Evolutionary conservation across 495 filamentous ascomycete genomes (phyloP), one percentile per base, ranked within the genome.

Genomic region (Amphirosellinia nigrospora): DNA sequence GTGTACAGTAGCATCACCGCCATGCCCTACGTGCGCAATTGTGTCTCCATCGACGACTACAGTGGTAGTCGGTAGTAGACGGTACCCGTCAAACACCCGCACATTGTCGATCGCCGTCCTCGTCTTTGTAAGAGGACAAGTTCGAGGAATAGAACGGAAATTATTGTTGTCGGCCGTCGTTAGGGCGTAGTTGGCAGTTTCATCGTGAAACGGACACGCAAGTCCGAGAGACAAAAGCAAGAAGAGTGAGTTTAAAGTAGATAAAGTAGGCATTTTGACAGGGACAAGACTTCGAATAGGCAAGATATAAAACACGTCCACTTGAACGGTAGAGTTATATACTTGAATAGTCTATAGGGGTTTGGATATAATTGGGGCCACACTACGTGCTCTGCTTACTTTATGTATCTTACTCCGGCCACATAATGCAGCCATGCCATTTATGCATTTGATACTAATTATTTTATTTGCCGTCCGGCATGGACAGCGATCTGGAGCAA

Each of bases 71-170:
- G 53, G 53, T 16, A 46, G 65, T 13, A 71, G 30, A 15, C 15
- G 46, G 21, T 48, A 28, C 4, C 70, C 70, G 9, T 71, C 65
- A 36, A 71, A 71, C 15, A 71, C 41, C 3, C 56, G 70, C 10
- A 71, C 70, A 15, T 69, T 71, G 11, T 26, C 63, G 32, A 71
- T 62, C 15, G 70, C 70, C 16, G 41, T 64, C 26, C 15, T 64
- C 13, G 15, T 19, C 45, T 13, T 19, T 5, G 43, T 10, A 23
- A 36, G 19, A 7, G 61, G 16, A 28, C 19, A 3, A 38, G 30
- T 13, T 64, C 30, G 61, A 6, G 34, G 3, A 36, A 7, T 11
- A 21, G 41, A 50, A 15, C 28, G 30, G 28, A 48, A 50, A 4
- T 23, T 50, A 6, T 48, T 36, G n/a, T 48, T 48, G 2, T 50